Base-by-base conservation (phyloP, 345 rosid genomes). In the Cardamine resedifolia region DNA sequence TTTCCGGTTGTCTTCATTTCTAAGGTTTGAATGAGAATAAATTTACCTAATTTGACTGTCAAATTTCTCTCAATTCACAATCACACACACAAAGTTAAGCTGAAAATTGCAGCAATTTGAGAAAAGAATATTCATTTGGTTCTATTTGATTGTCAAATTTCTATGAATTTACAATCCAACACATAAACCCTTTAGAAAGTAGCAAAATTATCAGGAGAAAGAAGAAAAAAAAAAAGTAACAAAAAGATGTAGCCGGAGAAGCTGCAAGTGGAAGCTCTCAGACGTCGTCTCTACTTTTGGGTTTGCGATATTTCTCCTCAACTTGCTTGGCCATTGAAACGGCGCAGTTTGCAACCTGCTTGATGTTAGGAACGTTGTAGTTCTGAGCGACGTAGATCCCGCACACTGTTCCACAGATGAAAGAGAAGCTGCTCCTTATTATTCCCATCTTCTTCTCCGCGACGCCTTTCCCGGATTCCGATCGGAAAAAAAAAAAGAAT, bases 351-450 rank as follows among this genome's bases (percentile, higher is more conserved):
- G 73, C 80, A 21, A 90, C 77, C 80, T 75, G 79, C 81, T 75
- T 92, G 82, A 92, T 82, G 84, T 88, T 90, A 16, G 96, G 96
- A 41, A 92, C 92, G 79, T 81, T 51, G 86, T 92, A 92, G 81
- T 90, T 92, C 78, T 92, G 96, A 51, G 96, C 96, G 41, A 90
- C 34, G 85, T 87, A 92, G 77, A 92, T 77, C 55, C 98, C 93
- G 20, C 83, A 81, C 5, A 76, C 79, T 36, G 90, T 87, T 55
- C 96, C 98, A 36, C 36, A 64, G 4, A 90, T 48, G 79, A 92
- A 83, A 23, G 87, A 68, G 80, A 90, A 85, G 69, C 87, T 66
- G 81, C 87, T 88, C 74, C 65, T 77, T 60, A 90, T 78, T 62
- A 92, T 80, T 59, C 95, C 98, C 98, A 90, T 88, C 85, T 14